phyloP scores from a whole-genome alignment of 2,329 filamentous ascomycete genomes.

The Didymella lethalis region DNA sequence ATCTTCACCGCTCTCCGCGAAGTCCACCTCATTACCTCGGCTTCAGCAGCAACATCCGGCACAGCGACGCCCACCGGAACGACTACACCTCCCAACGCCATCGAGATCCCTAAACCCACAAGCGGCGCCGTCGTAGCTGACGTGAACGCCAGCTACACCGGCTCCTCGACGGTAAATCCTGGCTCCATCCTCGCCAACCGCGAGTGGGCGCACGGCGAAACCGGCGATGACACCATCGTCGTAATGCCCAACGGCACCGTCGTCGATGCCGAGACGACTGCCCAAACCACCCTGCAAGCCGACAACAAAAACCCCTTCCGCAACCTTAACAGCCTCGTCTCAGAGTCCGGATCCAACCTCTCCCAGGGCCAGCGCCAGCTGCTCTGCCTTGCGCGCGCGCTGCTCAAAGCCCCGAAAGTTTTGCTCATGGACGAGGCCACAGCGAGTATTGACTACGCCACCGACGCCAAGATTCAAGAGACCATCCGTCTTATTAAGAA shows the following conservation, averaged over 20 bases:
- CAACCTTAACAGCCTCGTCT: constrained; percentile 81
- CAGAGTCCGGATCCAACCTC: constrained; percentile 91
- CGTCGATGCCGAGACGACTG: constrained; percentile 36
- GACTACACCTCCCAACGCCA: constrained; percentile 33
- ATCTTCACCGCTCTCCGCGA: constrained; percentile 86
- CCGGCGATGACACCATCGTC: constrained; percentile 42
- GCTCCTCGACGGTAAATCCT: constrained; percentile 44
- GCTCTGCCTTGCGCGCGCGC: constrained; percentile 87
- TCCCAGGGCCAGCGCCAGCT: constrained; percentile 97
- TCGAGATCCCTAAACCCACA: constrained; percentile 47
- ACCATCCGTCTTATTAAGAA: constrained; percentile 91
- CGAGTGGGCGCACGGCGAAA: constrained; percentile 40
- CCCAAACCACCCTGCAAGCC: constrained; percentile 51
- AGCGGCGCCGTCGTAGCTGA: constrained; percentile 36
- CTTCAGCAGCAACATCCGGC: constrained; percentile 51
- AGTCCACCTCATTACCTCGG: constrained; percentile 78
- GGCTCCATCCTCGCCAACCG: constrained; percentile 42
- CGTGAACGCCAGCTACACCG: constrained; percentile 36
- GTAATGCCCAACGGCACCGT: constrained; percentile 42
- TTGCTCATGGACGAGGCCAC: constrained; percentile 99
- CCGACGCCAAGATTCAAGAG: constrained; percentile 93
- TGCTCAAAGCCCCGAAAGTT: constrained; percentile 89
- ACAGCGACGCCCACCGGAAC: constrained; percentile 31
- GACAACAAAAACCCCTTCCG: constrained; percentile 96
- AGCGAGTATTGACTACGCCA: constrained; percentile 95